Base-by-base conservation (phyloP, 768 basidiomycete genomes). In the Tulasnella sp. region DNA sequence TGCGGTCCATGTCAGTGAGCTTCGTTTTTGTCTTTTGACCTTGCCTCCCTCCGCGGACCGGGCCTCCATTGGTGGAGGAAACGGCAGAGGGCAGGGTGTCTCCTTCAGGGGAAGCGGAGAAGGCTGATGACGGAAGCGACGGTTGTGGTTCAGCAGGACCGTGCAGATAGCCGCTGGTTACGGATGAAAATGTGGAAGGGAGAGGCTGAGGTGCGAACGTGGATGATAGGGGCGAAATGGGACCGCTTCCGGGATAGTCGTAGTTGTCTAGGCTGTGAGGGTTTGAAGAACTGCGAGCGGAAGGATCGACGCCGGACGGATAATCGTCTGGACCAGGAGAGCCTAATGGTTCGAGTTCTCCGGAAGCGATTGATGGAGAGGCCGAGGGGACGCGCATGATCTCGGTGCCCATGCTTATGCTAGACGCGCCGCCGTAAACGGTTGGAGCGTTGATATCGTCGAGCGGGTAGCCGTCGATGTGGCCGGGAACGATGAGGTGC, bases 1-100 rank as follows among this genome's bases (percentile, higher is more conserved):
- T 91, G 79, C 92, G 89, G 80, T 93, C 91, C 37, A 86, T 85
- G 81, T 91, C 91, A 80, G 88, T 89, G 58, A 96, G 88, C 71
- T 81, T 81, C 54, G 78, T 78, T 76, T 80, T 80, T 9, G 78
- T 49, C 49, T 78, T 78, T 52, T 77, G 76, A 54, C 49, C 58
- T 37, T 58, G 49, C 22, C 78, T 76, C 9, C 68, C 42, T 14
- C 52, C 76, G 36, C 45, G 70, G 42, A 39, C 37, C 19, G 37
- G 34, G 15, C 73, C 71, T 38, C 70, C 69, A 29, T 39, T 38
- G 45, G 42, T 42, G 69, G 58, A n/a, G 9, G 42, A 29, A 19
- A 29, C 52, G 6, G 71, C 37, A n/a, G 76, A 77, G n/a, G 76
- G 39, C 22, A 58, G 36, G 38, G 25, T 17, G 29, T 42, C 73